Conservation (phyloP, 73 alveolate species). For the Tetrahymena elliotti region DNA sequence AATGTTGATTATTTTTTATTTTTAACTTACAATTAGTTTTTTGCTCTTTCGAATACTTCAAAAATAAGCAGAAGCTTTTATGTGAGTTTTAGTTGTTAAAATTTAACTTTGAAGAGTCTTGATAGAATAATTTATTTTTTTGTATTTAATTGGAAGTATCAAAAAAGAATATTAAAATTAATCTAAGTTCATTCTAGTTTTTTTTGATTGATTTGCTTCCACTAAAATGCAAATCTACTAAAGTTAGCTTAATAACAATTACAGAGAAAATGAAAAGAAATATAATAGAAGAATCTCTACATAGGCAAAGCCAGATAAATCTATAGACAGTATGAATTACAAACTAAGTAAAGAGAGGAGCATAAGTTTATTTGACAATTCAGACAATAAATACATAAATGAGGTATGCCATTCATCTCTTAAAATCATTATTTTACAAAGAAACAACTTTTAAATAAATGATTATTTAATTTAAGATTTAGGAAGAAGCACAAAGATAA, state of each 20-base stretch:
- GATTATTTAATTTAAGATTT: background rate
- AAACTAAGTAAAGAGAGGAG: background rate
- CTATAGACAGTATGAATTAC: background rate
- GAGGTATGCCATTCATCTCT: background rate
- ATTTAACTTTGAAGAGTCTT: background rate
- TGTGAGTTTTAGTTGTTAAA: background rate
- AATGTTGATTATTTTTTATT: background rate
- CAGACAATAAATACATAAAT: background rate
- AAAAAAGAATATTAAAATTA: background rate
- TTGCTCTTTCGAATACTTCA: background rate
- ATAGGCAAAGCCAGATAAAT: background rate
- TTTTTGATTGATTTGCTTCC: background rate
- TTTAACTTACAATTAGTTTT: too few species aligned
- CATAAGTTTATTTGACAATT: background rate
- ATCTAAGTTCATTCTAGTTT: background rate
- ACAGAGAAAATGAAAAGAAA: background rate
- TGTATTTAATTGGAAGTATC: background rate
- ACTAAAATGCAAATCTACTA: background rate
- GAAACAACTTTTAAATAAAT: background rate
- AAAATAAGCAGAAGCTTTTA: background rate
- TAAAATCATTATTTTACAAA: background rate
- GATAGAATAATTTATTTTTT: background rate
- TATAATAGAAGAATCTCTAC: background rate
- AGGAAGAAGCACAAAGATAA: background rate
- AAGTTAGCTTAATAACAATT: background rate